Evolutionary conservation across 2,329 filamentous ascomycete genomes (phyloP), one percentile per base, ranked within the genome.

Genomic region (Allantophomopsis lycopodina): DNA sequence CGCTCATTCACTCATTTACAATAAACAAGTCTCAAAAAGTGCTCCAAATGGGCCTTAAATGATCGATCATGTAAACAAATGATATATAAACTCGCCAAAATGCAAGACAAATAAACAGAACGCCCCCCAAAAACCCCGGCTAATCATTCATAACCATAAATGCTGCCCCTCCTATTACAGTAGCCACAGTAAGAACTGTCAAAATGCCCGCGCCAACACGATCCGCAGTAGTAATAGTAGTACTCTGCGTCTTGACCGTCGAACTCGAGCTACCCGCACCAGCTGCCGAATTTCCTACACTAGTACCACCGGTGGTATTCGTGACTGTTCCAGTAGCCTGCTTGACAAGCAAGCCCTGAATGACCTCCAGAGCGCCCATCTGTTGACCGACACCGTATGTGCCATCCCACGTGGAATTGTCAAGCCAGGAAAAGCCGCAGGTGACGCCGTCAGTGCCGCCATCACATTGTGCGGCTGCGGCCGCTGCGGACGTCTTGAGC

Each of bases 221-320:
- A 39, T 61, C 61, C 5, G 38, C 58, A n/a, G 53, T 54, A 7
- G 57, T 52, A 5, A 33, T 43, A 50, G 13, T 43, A 49, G 30
- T 49, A 50, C 12, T 56, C 48, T 17, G 50, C 41, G 32, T 49
- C 47, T 38, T 30, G 39, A 43, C 50, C 52, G 13, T 47, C 46
- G 38, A 55, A 14, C 28, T 18, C 6, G 20, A 21, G 20, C 41
- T 40, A 11, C 39, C 40, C 2, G 36, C 43, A 7, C 50, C 50
- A 4, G 50, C 50, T 7, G 18, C 32, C 4, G 52, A 45, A 37
- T 58, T 43, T 1, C 57, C 65, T 38, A 59, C 56, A 47, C 69
- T 73, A 8, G 64, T 79, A 16, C 78, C 79, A 42, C 76, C 78
- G 2, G 56, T 71, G 6, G 60, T 50, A 11, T 60, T 52, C 10